Evolutionary conservation across 2,329 filamentous ascomycete genomes (phyloP).

Genomic region (Dothideomycetes sp.): DNA sequence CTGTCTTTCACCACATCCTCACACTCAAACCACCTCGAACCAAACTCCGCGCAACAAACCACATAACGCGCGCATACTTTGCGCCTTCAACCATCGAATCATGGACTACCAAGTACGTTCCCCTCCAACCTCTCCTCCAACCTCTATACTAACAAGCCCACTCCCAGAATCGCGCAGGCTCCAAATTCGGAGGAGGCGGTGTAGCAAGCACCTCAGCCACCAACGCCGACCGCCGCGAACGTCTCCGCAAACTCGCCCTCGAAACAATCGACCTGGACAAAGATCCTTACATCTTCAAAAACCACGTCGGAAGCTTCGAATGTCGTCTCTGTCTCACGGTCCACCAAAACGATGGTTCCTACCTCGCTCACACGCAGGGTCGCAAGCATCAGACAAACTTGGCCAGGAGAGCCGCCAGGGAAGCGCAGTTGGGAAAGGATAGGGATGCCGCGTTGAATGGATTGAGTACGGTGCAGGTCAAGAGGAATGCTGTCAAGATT

Average conservation of each 20-base stretch:
- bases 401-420: slow-evolving; percentile 86
- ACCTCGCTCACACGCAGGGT: slow-evolving; percentile 95
- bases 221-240: slow-evolving; percentile 94
- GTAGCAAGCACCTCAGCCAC: slow-evolving; percentile 88
- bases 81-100: background rate
- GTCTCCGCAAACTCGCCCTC: slow-evolving; percentile 92
- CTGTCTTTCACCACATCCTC: too few species aligned
- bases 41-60: background rate
- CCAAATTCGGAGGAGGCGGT: slow-evolving; percentile 95
- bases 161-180: slow-evolving; percentile 79
- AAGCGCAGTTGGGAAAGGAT: slow-evolving; percentile 78
- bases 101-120: slow-evolving; percentile 45
- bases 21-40: too few species aligned
- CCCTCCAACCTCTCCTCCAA: background rate
- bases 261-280: slow-evolving; percentile 99
- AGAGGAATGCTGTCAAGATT: slow-evolving; percentile 85
- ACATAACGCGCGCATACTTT: background rate
- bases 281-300: slow-evolving; percentile 99
- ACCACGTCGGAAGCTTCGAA: slow-evolving; percentile 96
- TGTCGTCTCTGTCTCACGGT: slow-evolving; percentile 94
- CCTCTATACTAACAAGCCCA: slow-evolving; percentile 17
- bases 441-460: slow-evolving; percentile 53
- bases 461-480: slow-evolving; percentile 61
- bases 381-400: slow-evolving; percentile 99
- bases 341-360: slow-evolving; percentile 97